These are phyloP conservation scores for Bacidia rubella DNA, from an alignment of 495 filamentous ascomycete species.

Conservation along the genomic window DNA sequence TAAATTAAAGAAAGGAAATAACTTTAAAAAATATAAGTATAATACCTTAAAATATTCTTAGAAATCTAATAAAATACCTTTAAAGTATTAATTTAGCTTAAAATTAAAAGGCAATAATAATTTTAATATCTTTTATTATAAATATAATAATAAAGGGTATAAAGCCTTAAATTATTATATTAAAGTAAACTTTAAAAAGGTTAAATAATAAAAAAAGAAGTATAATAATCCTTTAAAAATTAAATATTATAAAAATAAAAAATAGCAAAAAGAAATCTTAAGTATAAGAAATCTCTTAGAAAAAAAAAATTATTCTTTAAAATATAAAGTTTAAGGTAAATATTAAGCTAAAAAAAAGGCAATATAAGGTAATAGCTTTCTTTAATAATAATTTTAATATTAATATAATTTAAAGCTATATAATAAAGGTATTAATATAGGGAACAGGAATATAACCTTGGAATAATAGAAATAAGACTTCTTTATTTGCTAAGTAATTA, in stretches of 20 bases:
- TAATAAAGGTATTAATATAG: no score
- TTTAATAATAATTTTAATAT: not conserved
- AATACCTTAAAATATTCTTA: not conserved
- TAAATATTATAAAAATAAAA: not conserved
- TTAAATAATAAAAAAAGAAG: not conserved
- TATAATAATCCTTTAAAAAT: not conserved
- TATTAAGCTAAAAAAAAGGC: no score
- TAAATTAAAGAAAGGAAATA: no score
- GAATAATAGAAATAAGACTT: not conserved
- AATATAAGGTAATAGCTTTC: not conserved
- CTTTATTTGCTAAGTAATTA: no score
- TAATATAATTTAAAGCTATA: no score
- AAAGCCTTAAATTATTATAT: not conserved
- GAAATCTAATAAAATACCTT: not conserved
- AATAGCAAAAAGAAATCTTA: not conserved
- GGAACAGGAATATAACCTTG: no score
- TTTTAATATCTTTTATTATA: not conserved
- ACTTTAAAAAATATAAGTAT: not conserved
- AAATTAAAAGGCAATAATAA: not conserved
- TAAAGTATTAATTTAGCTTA: slow-evolving; percentile 4
- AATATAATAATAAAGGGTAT: not conserved
- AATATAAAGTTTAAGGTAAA: not conserved
- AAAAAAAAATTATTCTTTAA: not conserved
- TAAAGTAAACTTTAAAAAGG: not conserved
- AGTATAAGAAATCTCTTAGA: not conserved